These are phyloP conservation scores for Penstemon davidsonii DNA, from an alignment of 257 asterid species.

Conservation along the genomic window DNA sequence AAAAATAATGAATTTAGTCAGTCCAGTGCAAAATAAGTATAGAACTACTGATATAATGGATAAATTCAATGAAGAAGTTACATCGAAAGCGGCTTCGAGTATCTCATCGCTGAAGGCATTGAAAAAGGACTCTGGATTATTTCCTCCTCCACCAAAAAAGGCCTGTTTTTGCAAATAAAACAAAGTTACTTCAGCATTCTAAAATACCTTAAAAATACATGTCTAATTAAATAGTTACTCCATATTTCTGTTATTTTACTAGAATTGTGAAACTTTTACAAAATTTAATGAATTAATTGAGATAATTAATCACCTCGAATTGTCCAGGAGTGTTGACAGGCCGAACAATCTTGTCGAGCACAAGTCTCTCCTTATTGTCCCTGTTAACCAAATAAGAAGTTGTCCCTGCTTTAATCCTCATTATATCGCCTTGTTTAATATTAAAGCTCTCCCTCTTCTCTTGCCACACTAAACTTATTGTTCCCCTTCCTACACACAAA, in stretches of 20 bases:
- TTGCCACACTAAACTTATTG: slow-evolving; percentile 35
- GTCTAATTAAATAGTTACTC: too few species aligned
- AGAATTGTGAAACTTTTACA: too few species aligned
- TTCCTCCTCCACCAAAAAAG: slow-evolving; percentile 61
- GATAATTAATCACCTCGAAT: slow-evolving; percentile 39
- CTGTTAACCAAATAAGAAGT: slow-evolving; percentile 54
- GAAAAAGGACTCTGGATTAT: slow-evolving; percentile 51
- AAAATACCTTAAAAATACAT: neutral
- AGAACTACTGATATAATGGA: too few species aligned
- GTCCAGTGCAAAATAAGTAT: neutral
- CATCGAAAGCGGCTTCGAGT: slow-evolving; percentile 67
- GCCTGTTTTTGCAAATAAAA: slow-evolving; percentile 28
- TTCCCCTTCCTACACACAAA: slow-evolving; percentile 52
- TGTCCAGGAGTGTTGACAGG: slow-evolving; percentile 58
- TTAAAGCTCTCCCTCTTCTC: slow-evolving; percentile 57
- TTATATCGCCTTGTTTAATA: slow-evolving; percentile 52
- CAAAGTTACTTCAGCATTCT: neutral
- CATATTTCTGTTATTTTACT: too few species aligned
- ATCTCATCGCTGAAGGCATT: slow-evolving; percentile 57
- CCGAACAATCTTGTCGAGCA: slow-evolving; percentile 46
- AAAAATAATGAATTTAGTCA: neutral
- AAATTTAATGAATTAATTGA: neutral
- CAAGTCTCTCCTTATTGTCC: slow-evolving; percentile 41
- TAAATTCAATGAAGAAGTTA: slow-evolving; percentile 1
- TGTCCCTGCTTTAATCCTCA: slow-evolving; percentile 55